Evolutionary conservation across 2,329 filamentous ascomycete species (phyloP).

Genomic region (Epichloe glyceriae): DNA sequence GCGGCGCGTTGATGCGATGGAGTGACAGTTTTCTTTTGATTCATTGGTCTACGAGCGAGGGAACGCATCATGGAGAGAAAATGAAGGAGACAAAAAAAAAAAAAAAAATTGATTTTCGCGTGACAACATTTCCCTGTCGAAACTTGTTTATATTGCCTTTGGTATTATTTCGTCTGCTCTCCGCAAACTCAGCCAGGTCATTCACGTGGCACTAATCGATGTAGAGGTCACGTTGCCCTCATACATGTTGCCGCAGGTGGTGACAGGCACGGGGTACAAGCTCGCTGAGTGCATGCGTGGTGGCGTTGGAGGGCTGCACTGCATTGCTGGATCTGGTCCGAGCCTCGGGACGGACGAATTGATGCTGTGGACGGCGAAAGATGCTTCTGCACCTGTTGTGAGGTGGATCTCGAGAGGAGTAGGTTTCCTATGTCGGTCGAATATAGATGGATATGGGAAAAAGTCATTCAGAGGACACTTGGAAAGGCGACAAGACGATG

Average conservation of each 20-base stretch:
- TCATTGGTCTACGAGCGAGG: background rate
- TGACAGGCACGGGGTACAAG: background rate
- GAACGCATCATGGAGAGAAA: background rate
- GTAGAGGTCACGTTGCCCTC: background rate
- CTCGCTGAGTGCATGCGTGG: background rate
- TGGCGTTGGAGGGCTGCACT: conserved; percentile 4
- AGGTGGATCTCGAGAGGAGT: background rate
- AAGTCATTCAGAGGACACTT: background rate
- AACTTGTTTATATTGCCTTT: background rate
- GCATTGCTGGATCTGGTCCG: conserved; percentile 1
- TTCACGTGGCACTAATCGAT: background rate
- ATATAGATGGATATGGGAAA: background rate
- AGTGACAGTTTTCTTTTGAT: background rate
- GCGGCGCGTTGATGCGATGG: conserved; percentile 2
- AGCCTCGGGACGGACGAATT: background rate
- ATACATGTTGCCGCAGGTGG: background rate
- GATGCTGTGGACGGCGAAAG: background rate
- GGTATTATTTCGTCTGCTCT: background rate
- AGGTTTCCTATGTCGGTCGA: background rate
- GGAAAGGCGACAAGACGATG: background rate
- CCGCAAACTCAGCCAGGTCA: background rate
- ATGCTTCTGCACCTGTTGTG: background rate
- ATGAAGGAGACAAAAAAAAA: background rate
- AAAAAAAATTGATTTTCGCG: background rate
- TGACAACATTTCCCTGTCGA: background rate